Evolutionary conservation across 2,329 filamentous ascomycete species (phyloP).

Genomic region (Falciphora oryzae): DNA sequence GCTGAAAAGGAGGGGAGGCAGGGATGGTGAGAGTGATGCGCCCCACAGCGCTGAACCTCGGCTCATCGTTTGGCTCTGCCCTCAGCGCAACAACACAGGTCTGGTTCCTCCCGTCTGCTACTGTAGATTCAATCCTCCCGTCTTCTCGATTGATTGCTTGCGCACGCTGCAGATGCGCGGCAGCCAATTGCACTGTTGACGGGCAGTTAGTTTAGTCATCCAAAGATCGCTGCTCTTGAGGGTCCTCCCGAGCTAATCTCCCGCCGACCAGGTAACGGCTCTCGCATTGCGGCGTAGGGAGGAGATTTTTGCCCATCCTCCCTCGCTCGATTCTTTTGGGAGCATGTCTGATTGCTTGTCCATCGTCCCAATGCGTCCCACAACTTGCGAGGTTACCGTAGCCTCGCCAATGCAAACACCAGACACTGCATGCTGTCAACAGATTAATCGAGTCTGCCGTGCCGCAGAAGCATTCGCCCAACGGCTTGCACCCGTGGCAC

Average conservation of each 20-base stretch:
- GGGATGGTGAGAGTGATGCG: no score
- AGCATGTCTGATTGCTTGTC: no score
- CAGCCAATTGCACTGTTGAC: neutral
- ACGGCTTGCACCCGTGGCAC: neutral
- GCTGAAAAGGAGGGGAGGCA: neutral
- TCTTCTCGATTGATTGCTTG: no score
- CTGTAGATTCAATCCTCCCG: no score
- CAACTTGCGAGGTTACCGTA: neutral
- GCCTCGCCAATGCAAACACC: neutral
- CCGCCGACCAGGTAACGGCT: neutral
- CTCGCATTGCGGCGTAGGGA: neutral
- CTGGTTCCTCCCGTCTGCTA: no score
- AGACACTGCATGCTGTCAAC: neutral
- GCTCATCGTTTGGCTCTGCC: neutral
- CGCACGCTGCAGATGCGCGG: no score
- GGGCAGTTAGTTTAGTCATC: neutral
- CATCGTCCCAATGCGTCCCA: neutral
- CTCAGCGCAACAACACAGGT: no score
- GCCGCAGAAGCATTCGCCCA: neutral
- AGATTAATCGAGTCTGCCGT: neutral
- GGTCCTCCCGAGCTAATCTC: neutral
- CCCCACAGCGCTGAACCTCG: neutral
- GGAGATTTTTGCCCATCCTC: no score
- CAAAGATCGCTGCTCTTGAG: neutral
- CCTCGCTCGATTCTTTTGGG: no score